Evolutionary conservation across 2,329 filamentous ascomycete genomes (phyloP), one percentile per base, ranked within the genome.

Genomic region (Helotiales sp.): DNA sequence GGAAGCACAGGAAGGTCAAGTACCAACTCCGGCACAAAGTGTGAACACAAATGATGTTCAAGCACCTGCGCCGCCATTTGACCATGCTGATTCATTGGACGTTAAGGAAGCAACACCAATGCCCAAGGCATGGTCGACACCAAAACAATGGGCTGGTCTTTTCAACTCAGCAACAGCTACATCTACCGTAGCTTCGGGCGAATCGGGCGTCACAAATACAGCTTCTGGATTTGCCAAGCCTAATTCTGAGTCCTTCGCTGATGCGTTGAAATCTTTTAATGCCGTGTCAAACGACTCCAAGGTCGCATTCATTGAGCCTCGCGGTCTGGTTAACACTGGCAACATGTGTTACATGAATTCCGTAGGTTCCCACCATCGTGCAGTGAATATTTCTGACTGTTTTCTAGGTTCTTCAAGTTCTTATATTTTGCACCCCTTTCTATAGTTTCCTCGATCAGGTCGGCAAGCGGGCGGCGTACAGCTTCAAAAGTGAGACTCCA

Each of bases 331-430:
- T 66, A 99, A 99, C 75, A 96, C 93, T 38, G 95, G 95, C 50
- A 98, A 99, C 72, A 96, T 98, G 90, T 99, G 95, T 76, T 99
- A 99, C 76, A 98, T 99, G 95, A 99, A 98, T 79, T 97, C 95
- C 63, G 93, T 96, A 81, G 77, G 90, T 77, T 30, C 17, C 15
- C n/a, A 19, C 17, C 31, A 13, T 3, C 47, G 22, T 15, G 15
- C 15, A 48, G 25, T 36, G 52, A 48, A 8, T 22, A 22, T 10
- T 54, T 58, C 75, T 81, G 69, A 82, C 66, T 29, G 34, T 15
- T 7, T 7, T 40, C 7, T 64, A 96, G 92, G 88, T 98, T 73
- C 82, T 99, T 64, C 95, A 99, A 88, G 90, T 96, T 71, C 84
- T 99, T 69, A 84, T 97, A 65, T 98, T 93, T 72, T 98, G 93